phyloP scores from a whole-genome alignment of 345 rosid genomes.

The Theobroma cacao region DNA sequence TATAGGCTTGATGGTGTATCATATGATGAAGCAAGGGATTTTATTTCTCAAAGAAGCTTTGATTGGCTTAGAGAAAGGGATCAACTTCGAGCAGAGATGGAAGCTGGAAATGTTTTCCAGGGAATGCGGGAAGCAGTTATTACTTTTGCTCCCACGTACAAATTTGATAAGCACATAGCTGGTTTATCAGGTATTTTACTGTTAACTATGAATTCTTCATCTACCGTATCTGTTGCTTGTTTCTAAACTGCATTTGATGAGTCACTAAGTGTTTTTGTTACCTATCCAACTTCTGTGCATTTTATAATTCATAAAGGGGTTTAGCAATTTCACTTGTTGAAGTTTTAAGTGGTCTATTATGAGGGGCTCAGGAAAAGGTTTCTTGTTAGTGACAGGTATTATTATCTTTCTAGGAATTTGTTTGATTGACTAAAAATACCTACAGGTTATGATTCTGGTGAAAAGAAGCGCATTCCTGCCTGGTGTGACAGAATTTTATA shows the following conservation, averaged over 20 bases:
- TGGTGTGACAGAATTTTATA: constrained; percentile 85
- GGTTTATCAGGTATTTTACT: constrained; percentile 66
- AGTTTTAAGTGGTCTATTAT: background rate
- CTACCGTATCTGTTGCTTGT: background rate
- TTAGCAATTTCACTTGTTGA: background rate
- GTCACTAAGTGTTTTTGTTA: background rate
- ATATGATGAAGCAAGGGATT: constrained; percentile 85
- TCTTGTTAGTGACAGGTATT: background rate
- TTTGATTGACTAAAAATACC: background rate
- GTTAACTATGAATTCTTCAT: background rate
- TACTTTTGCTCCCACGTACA: constrained; percentile 81
- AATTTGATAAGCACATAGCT: constrained; percentile 65
- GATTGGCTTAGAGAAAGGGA: constrained; percentile 86
- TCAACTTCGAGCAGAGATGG: constrained; percentile 78
- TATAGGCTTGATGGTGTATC: constrained; percentile 78
- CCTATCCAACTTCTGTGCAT: background rate
- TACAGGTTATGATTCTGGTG: constrained; percentile 82
- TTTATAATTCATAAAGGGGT: background rate
- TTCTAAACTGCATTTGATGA: background rate
- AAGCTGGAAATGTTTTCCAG: constrained; percentile 78
- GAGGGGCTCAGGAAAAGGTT: background rate
- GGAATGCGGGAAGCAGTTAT: constrained; percentile 87
- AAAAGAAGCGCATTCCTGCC: constrained; percentile 83
- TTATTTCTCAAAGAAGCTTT: constrained; percentile 76
- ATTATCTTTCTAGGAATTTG: background rate